Percentiles rank a stretch among this genome's conserved stretches.
These are phyloP conservation scores for Fusarium sterilihyphosum DNA, from an alignment of 2,329 filamentous ascomycete species.

Conservation along the genomic window DNA sequence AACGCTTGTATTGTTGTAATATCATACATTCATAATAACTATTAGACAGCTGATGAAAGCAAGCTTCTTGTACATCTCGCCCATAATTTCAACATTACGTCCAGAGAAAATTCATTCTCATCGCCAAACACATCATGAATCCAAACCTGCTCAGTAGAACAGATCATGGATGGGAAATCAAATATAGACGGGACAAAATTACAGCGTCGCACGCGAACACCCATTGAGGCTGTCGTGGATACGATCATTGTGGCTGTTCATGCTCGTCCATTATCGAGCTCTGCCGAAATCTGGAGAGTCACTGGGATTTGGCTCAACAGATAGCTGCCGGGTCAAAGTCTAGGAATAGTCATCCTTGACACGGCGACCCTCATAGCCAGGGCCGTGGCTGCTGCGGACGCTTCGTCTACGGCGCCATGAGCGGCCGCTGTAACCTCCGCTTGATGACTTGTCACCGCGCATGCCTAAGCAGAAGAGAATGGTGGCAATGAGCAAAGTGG, in stretches of 20 bases:
- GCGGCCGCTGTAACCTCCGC: slow-evolving; percentile 44
- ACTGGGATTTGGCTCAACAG: not conserved
- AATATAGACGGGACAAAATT: slow-evolving; percentile 18
- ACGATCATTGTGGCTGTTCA: not conserved
- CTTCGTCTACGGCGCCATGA: slow-evolving; percentile 48
- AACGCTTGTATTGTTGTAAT: not conserved
- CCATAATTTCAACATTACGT: slow-evolving; percentile 5
- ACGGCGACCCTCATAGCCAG: slow-evolving; percentile 57
- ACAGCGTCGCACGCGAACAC: not conserved
- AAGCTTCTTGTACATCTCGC: not conserved
- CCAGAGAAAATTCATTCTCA: not conserved
- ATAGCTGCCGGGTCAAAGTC: slow-evolving; percentile 25
- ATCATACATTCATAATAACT: slow-evolving; percentile 33
- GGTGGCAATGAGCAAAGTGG: slow-evolving; percentile 71
- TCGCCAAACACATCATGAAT: slow-evolving; percentile 13
- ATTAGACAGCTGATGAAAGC: slow-evolving; percentile 12
- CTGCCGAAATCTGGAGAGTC: not conserved
- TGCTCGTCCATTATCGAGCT: not conserved
- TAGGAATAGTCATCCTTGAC: slow-evolving; percentile 78
- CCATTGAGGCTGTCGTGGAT: not conserved
- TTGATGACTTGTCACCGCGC: slow-evolving; percentile 56
- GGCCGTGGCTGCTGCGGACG: slow-evolving; percentile 50
- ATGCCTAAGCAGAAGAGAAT: slow-evolving; percentile 74
- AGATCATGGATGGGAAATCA: not conserved
- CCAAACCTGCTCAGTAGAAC: not conserved